Evolutionary conservation across 768 basidiomycete genomes (phyloP).

Genomic region (Rossbeevera mucosa): DNA sequence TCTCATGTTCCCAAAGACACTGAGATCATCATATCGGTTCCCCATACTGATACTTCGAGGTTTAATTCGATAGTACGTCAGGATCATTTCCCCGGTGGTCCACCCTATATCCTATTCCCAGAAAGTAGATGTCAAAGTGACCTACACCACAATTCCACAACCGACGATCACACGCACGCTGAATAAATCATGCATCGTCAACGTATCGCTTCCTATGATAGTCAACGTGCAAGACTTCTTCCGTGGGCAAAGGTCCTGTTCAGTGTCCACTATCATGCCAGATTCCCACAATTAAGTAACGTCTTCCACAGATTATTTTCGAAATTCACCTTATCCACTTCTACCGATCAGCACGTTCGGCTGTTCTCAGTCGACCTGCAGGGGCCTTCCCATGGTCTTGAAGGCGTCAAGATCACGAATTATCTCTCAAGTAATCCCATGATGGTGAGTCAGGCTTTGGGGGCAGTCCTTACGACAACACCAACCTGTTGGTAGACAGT

Average conservation of each 20-base stretch:
- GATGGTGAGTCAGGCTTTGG: slow-evolving; percentile 37
- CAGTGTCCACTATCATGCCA: background rate
- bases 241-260: slow-evolving; percentile 65
- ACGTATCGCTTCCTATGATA: slow-evolving; percentile 74
- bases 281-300: background rate
- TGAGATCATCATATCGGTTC: slow-evolving; percentile 48
- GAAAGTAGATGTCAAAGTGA: slow-evolving; percentile 66
- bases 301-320: slow-evolving; percentile 66
- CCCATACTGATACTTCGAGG: slow-evolving; percentile 63
- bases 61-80: slow-evolving; percentile 55
- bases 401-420: slow-evolving; percentile 49
- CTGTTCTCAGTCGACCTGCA: slow-evolving; percentile 58
- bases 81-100: background rate
- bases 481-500: slow-evolving; percentile 51
- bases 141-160: slow-evolving; percentile 60
- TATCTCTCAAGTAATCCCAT: slow-evolving; percentile 45
- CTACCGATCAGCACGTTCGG: slow-evolving; percentile 74
- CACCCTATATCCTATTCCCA: slow-evolving; percentile 22
- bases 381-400: slow-evolving; percentile 38
- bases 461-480: background rate
- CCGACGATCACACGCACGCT: slow-evolving; percentile 51
- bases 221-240: slow-evolving; percentile 98
- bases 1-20: slow-evolving; percentile 44
- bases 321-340: slow-evolving; percentile 84
- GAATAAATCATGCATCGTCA: slow-evolving; percentile 50